phyloP scores from a whole-genome alignment of 805 yeast genomes.

The Candida sonorensis region DNA sequence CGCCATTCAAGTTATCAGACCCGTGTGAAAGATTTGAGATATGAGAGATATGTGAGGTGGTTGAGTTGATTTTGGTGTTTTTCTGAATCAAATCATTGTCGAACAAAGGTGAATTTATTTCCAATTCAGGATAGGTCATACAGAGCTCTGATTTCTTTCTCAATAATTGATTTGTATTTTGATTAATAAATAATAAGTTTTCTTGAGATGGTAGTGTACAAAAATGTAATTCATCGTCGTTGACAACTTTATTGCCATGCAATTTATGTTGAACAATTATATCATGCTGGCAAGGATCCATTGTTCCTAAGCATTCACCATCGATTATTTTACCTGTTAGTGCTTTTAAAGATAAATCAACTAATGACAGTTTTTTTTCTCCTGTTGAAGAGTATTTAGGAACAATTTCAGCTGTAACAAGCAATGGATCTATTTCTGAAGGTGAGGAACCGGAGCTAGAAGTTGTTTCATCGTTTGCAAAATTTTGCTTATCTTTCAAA shows the following conservation, averaged over 20 bases:
- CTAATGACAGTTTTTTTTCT: constrained; percentile 15
- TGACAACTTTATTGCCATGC: constrained; percentile 11
- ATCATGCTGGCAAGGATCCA: constrained; percentile 22
- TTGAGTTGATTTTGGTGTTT: no score
- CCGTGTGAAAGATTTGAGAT: no score
- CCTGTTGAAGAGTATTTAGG: no score
- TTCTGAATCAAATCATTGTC: no score
- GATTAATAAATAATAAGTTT: constrained; percentile 25
- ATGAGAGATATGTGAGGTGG: no score
- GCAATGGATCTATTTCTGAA: no score
- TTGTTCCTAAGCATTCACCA: constrained; percentile 28
- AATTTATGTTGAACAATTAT: constrained; percentile 17
- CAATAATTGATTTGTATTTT: constrained; percentile 18
- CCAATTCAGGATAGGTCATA: constrained; percentile 23
- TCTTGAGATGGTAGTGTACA: constrained; percentile 29
- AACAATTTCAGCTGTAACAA: no score
- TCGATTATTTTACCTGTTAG: constrained; percentile 21
- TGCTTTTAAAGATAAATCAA: constrained; percentile 25
- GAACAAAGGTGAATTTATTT: constrained; percentile 27
- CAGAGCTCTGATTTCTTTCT: constrained; percentile 20
- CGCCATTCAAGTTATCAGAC: not conserved
- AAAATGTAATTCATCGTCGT: constrained; percentile 21
- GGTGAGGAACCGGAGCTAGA: no score
- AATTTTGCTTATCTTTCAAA: no score
- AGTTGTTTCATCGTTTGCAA: no score